Evolutionary conservation across 768 basidiomycete species (phyloP), one percentile per base, ranked within the genome.

Genomic region (Amanita inopinata): DNA sequence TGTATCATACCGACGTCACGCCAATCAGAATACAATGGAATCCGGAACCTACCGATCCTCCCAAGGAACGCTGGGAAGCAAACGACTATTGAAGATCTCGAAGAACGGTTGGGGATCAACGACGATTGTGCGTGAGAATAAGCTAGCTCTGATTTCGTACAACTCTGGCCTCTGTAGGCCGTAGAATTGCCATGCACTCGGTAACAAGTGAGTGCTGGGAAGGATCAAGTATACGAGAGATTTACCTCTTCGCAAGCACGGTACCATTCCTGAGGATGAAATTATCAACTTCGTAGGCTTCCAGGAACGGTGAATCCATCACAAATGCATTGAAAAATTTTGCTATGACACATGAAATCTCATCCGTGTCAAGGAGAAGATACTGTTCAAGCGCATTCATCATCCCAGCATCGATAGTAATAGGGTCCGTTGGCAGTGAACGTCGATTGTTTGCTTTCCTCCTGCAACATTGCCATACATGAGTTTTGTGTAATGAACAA

Each of bases 181-280:
- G 55, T 85, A 86, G 45, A 80, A 70, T 34, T 70, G 66, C 83
- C 84, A 87, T 17, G 71, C 67, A 53, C 85, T 88, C 45, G 5
- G 24, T 31, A 20, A 37, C 22, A 33, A 32, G 24, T 46, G 24
- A 44, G 45, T 38, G 18, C 22, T 39, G 27, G 19, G 25, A 32
- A 3, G 23, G 14, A 32, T 17, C 15, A 35, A 24, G 17, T 33
- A 17, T 20, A 31, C 34, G 8, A 20, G 34, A 22, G 33, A 40
- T 67, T 45, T 54, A 86, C 84, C 82, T 83, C 20, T 62, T 56
- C 18, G 70, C 68, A n/a, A 88, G 61, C 12, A 75, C 54, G 31
- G 59, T 57, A 9, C 72, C 77, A 49, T 84, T 83, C 35, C 73
- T 70, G 23, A 84, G 55, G 22, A 85, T 69, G 50, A 86, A 84